phyloP scores from a whole-genome alignment of 176 grass and related monocot genomes.

The Rhipidocladum racemiflorum region DNA sequence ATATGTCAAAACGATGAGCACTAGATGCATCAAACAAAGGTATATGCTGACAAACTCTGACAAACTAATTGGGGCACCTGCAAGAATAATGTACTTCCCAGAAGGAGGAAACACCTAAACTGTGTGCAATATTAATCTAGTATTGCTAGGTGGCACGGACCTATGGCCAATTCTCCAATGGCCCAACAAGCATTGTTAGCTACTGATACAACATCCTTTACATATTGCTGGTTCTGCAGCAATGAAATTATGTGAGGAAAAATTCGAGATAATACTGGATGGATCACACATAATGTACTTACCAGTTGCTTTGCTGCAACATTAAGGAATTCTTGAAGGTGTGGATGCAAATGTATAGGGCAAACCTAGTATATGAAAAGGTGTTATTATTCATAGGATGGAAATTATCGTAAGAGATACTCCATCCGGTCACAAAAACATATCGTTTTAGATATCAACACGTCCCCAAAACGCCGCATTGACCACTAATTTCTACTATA shows the following conservation, averaged over 20 bases:
- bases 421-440: no score
- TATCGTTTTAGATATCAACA: no score
- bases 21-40: background rate
- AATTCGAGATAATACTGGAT: background rate
- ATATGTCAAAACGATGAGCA: background rate
- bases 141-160: constrained; percentile 31
- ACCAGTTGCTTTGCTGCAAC: constrained; percentile 94
- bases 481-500: no score
- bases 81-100: background rate
- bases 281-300: constrained; percentile 19
- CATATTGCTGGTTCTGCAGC: constrained; percentile 54
- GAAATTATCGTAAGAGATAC: background rate
- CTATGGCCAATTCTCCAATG: constrained; percentile 94
- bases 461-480: no score
- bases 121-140: background rate
- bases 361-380: constrained; percentile 57
- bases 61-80: background rate
- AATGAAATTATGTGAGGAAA: constrained; percentile 31
- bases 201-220: constrained; percentile 89
- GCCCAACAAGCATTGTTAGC: constrained; percentile 99
- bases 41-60: background rate
- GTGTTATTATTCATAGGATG: background rate
- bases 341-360: constrained; percentile 79
- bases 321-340: constrained; percentile 79
- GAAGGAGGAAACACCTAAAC: background rate